Percentiles rank a stretch among this genome's conserved stretches.
phyloP scores from a whole-genome alignment of 2,329 filamentous ascomycete species.

The Exserohilum turcica region DNA sequence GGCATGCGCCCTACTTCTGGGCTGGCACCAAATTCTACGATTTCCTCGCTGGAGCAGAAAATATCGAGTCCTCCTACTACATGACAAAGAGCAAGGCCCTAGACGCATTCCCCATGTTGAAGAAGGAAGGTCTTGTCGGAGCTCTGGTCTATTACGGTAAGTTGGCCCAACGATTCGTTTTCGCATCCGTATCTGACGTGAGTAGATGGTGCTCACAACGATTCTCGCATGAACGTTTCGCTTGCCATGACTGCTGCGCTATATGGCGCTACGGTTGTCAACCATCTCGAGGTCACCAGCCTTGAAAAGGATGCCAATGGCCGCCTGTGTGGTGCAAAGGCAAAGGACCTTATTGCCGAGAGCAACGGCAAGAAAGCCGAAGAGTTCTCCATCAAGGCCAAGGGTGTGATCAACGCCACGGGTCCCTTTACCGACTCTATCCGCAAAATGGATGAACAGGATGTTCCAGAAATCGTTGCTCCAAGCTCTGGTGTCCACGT shows the following conservation, averaged over 20 bases:
- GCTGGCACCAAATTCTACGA: constrained; percentile 82
- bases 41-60: constrained; percentile 81
- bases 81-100: constrained; percentile 83
- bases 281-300: constrained; percentile 79
- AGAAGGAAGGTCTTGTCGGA: constrained; percentile 76
- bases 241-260: constrained; percentile 87
- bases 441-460: constrained; percentile 79
- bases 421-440: constrained; percentile 87
- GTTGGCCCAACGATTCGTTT: constrained; percentile 4
- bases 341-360: constrained; percentile 72
- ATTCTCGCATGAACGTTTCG: constrained; percentile 90
- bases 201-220: constrained; percentile 83
- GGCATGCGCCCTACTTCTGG: constrained; percentile 82
- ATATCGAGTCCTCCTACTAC: constrained; percentile 88
- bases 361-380: constrained; percentile 65
- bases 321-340: constrained; percentile 72
- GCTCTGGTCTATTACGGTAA: constrained; percentile 83
- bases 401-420: constrained; percentile 85
- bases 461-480: constrained; percentile 76
- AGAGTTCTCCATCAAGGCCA: constrained; percentile 74
- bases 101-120: constrained; percentile 87
- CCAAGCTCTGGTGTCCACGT: constrained; percentile 86
- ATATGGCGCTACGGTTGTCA: constrained; percentile 81
- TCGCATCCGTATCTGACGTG: constrained; percentile 27
- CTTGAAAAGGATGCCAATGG: constrained; percentile 76